Conservation (phyloP, 495 filamentous ascomycete genomes). For the Aspergillus cristatus region DNA sequence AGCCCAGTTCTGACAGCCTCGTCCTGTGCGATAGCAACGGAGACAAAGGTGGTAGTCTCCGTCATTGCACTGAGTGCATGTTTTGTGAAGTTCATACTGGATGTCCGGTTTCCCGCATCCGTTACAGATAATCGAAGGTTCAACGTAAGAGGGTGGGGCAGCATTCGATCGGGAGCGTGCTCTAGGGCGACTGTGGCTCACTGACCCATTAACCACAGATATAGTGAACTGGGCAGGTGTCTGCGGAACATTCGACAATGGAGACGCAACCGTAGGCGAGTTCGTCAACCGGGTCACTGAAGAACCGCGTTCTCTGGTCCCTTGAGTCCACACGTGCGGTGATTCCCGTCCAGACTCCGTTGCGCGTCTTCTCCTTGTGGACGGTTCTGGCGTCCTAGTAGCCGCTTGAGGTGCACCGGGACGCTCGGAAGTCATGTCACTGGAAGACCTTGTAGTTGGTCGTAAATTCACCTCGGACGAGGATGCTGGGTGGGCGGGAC, state of each 20-base stretch:
- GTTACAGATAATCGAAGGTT: conserved; percentile 65
- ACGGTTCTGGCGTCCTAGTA: conserved; percentile 15
- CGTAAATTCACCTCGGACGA: conserved; percentile 29
- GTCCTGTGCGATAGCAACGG: conserved; percentile 62
- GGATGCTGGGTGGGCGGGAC: conserved; percentile 23
- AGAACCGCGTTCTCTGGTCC: conserved; percentile 18
- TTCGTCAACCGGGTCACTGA: conserved; percentile 15
- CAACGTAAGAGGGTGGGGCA: conserved; percentile 38
- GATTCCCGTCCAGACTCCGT: conserved; percentile 29
- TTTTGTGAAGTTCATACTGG: conserved; percentile 74
- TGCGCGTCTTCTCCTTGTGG: conserved; percentile 25
- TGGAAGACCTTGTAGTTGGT: conserved; percentile 30
- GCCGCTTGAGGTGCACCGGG: conserved; percentile 19
- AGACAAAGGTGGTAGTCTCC: conserved; percentile 70
- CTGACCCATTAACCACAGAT: conserved; percentile 17
- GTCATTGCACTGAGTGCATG: conserved; percentile 58
- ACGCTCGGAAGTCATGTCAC: conserved; percentile 33
- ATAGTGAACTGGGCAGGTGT: conserved; percentile 11
- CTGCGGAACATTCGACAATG: not conserved
- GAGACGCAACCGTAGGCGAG: conserved; percentile 8
- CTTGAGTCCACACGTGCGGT: conserved; percentile 23
- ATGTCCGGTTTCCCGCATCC: conserved; percentile 57
- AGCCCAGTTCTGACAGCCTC: conserved; percentile 69
- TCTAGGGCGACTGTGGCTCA: conserved; percentile 19
- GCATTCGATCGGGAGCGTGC: conserved; percentile 26